phyloP scores from a whole-genome alignment of 371 early-diverging fungal species.

The Actinomucor elegans region DNA sequence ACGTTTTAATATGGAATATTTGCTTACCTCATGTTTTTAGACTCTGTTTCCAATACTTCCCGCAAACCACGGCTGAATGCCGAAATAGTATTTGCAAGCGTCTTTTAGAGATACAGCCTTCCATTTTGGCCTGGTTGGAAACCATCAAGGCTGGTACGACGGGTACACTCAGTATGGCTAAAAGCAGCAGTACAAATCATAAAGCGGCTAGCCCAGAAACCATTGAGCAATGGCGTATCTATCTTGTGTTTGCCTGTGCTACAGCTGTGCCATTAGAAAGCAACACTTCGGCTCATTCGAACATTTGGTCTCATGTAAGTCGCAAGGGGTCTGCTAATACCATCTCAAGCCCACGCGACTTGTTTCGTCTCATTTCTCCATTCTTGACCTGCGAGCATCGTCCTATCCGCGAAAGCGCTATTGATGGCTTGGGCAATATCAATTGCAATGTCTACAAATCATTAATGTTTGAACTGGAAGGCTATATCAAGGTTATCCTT shows the following conservation, averaged over 20 bases:
- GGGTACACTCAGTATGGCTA: constrained; percentile 47
- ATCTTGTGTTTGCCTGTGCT: constrained; percentile 69
- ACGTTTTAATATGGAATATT: constrained; percentile 55
- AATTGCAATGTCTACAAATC: constrained; percentile 67
- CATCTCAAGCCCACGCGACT: constrained; percentile 57
- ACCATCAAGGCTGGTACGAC: constrained; percentile 36
- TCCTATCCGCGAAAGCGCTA: constrained; percentile 72
- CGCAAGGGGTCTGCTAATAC: constrained; percentile 55
- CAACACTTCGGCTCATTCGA: constrained; percentile 14
- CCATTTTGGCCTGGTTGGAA: constrained; percentile 59
- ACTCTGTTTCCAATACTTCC: constrained; percentile 63
- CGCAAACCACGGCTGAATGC: constrained; percentile 59
- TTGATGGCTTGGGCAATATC: constrained; percentile 70
- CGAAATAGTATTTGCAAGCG: constrained; percentile 62
- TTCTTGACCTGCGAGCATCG: constrained; percentile 72
- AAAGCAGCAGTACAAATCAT: constrained; percentile 30
- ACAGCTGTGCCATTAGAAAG: constrained; percentile 51
- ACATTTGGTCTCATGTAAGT: constrained; percentile 48
- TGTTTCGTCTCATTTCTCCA: constrained; percentile 63
- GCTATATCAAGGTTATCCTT: constrained; percentile 58
- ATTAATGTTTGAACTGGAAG: constrained; percentile 70
- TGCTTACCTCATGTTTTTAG: constrained; percentile 72
- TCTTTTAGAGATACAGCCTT: constrained; percentile 62
- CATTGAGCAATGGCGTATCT: constrained; percentile 80
- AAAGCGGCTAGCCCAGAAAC: constrained; percentile 58